Conservation (phyloP, 441 rosid species). For the Erodium texanum region DNA sequence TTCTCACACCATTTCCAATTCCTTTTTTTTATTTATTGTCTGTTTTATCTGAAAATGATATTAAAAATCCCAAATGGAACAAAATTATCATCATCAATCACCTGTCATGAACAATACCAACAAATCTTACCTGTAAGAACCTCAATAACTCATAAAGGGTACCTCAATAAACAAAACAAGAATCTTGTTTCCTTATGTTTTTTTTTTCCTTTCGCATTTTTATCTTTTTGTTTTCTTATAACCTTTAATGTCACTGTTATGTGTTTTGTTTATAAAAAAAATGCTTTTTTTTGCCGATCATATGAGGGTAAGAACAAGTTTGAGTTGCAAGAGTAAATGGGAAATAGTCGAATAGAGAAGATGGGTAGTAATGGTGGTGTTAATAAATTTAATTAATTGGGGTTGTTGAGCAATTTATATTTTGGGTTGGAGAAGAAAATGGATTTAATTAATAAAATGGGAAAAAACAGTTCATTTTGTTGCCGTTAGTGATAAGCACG, state of each 20-base stretch:
- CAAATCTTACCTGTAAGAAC: not conserved
- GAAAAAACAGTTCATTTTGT: conserved; percentile 32
- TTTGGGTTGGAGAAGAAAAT: not conserved
- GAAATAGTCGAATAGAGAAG: not conserved
- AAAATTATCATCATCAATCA: not conserved
- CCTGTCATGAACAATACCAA: not conserved
- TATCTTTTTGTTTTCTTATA: too few species aligned
- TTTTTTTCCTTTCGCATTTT: too few species aligned
- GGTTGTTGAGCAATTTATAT: not conserved
- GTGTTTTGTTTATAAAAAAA: too few species aligned
- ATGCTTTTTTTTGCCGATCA: too few species aligned
- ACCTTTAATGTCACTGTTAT: too few species aligned
- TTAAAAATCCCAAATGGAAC: not conserved
- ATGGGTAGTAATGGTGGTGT: not conserved
- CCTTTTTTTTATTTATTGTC: not conserved
- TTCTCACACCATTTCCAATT: too few species aligned
- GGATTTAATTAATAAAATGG: conserved; percentile 9
- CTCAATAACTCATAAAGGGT: not conserved
- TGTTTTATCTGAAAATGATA: not conserved
- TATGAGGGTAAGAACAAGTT: too few species aligned
- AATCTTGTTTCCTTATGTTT: too few species aligned
- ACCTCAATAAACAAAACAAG: not conserved
- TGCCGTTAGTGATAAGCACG: conserved; percentile 88
- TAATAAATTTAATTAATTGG: not conserved
- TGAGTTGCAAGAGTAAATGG: too few species aligned